Conservation (phyloP, 805 yeast genomes). For the Yamadazyma kitorensis region DNA sequence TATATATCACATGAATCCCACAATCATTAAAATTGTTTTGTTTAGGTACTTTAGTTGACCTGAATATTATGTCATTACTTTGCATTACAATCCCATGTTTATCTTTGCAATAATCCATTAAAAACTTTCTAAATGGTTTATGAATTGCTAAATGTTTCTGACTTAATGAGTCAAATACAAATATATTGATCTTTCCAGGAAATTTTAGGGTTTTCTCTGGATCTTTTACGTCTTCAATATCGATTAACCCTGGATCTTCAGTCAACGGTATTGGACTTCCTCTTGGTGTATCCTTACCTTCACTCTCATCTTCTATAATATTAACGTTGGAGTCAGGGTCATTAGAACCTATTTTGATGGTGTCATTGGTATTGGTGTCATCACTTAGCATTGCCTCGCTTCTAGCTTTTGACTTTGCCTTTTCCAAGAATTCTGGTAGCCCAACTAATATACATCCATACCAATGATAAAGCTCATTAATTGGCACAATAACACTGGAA, state of each 20-base stretch:
- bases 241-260: not conserved
- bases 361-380: no score
- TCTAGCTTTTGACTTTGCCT: not conserved
- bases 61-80: constrained; percentile 45
- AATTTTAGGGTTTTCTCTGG: not conserved
- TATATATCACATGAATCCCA: constrained; percentile 87
- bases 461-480: constrained; percentile 85
- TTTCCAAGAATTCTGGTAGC: constrained; percentile 33
- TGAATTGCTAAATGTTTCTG: constrained; percentile 53
- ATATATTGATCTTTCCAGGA: constrained; percentile 32
- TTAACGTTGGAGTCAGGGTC: not conserved
- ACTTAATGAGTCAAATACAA: constrained; percentile 74
- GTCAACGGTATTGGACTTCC: not conserved
- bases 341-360: no score
- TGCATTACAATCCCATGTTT: constrained; percentile 49
- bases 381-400: no score
- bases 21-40: constrained; percentile 92
- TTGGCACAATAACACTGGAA: constrained; percentile 70
- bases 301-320: not conserved
- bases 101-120: constrained; percentile 68
- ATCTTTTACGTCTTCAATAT: constrained; percentile 2
- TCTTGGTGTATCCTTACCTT: not conserved
- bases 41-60: constrained; percentile 62
- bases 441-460: constrained; percentile 71
- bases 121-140: constrained; percentile 53